Conservation (phyloP, 306 rosid genomes). For the Inga oerstediana region DNA sequence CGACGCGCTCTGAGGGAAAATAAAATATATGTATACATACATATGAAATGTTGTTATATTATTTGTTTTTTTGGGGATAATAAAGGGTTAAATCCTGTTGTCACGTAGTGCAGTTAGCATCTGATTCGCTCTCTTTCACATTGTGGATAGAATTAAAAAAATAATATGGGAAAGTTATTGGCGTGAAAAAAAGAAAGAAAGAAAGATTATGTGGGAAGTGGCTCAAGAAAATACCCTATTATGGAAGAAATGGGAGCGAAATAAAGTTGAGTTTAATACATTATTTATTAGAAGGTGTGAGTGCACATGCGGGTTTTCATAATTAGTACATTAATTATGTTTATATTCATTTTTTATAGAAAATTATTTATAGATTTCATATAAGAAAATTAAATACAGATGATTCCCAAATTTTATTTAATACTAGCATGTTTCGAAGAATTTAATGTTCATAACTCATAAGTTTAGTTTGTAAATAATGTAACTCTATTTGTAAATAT, state of each 20-base stretch:
- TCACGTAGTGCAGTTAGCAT: background rate
- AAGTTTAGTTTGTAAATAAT: background rate
- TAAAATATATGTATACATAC: background rate
- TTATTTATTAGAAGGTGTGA: background rate
- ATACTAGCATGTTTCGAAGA: background rate
- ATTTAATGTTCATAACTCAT: background rate
- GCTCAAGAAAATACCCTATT: background rate
- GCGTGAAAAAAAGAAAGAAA: background rate
- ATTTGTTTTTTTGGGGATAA: background rate
- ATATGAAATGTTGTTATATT: background rate
- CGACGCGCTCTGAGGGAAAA: background rate
- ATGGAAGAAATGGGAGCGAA: background rate
- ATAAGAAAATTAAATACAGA: no score
- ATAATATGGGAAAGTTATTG: background rate
- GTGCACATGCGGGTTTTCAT: background rate
- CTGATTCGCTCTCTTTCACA: background rate
- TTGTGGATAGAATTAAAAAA: background rate
- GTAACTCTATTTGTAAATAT: no score
- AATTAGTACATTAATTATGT: background rate
- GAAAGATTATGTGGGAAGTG: background rate
- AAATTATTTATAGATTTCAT: background rate
- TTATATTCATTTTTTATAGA: slow-evolving; percentile 13
- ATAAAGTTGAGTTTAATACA: background rate
- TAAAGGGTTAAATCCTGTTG: background rate
- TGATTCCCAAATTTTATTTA: background rate